Evolutionary conservation across 148 eudicot genomes (phyloP).

Genomic region (Rhododendron griersonianum): DNA sequence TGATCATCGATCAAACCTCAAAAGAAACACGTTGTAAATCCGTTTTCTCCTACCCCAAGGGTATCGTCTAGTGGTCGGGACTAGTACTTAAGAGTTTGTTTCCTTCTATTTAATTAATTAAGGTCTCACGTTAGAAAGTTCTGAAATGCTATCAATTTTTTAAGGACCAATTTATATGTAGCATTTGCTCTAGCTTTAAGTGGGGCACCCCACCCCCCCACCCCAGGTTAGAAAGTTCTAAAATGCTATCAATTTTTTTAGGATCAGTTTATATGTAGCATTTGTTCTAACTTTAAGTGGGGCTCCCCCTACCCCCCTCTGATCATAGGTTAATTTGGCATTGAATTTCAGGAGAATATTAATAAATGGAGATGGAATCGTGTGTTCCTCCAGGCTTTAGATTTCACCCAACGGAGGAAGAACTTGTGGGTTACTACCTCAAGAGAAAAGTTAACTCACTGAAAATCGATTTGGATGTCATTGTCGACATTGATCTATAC

Average conservation of each 20-base stretch:
- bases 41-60: background rate
- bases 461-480: slow-evolving; percentile 71
- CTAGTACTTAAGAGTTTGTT: no score
- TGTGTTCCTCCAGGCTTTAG: slow-evolving; percentile 90
- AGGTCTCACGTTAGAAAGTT: no score
- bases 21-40: background rate
- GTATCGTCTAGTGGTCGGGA: no score
- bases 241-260: no score
- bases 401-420: slow-evolving; percentile 95
- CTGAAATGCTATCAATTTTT: no score
- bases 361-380: slow-evolving; percentile 52
- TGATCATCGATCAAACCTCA: background rate
- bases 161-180: no score
- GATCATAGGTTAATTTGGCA: background rate
- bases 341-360: background rate
- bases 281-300: background rate
- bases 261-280: no score
- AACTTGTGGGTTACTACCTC: slow-evolving; percentile 80
- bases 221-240: no score
- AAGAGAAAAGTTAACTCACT: slow-evolving; percentile 59
- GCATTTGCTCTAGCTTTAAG: background rate
- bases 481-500: slow-evolving; percentile 75
- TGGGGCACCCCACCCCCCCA: background rate
- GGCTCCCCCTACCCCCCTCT: background rate
- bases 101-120: no score